Conservation (phyloP, 768 basidiomycete genomes). For the Agaricus sinodeliciosus region DNA sequence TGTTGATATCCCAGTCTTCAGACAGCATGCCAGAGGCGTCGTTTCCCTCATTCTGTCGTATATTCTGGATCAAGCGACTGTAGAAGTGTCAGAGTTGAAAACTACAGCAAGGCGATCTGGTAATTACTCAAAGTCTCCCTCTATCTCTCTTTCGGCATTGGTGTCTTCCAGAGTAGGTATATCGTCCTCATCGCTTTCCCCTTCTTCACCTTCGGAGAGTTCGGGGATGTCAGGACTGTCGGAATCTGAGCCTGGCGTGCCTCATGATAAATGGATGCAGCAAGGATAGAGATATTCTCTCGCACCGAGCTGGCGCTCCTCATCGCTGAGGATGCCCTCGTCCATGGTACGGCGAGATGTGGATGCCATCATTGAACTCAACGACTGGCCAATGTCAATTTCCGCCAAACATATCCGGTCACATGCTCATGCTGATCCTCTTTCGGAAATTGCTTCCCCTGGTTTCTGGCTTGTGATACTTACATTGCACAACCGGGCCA, state of each 20-base stretch:
- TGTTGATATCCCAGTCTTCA: conserved; percentile 69
- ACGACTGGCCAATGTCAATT: no score
- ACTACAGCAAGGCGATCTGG: background rate
- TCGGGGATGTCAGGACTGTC: conserved; percentile 7
- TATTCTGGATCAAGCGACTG: conserved; percentile 56
- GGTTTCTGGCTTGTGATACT: background rate
- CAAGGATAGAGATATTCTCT: no score
- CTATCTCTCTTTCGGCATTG: conserved; percentile 41
- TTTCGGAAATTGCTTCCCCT: background rate
- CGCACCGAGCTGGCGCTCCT: conserved; percentile 5
- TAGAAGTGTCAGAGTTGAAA: background rate
- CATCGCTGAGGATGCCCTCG: conserved; percentile 3
- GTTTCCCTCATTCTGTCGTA: conserved; percentile 45
- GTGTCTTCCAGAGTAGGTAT: conserved; percentile 16
- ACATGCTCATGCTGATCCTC: background rate
- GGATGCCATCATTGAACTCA: background rate
- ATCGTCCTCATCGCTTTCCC: conserved; percentile 15
- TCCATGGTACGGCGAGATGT: background rate
- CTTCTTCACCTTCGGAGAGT: conserved; percentile 15
- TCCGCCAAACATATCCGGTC: no score
- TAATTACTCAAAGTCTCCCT: conserved; percentile 55
- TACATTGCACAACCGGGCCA: background rate
- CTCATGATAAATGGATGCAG: background rate
- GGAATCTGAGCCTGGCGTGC: conserved; percentile 3
- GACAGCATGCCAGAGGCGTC: conserved; percentile 38